These are phyloP conservation scores for Coemansia sp. DNA, from an alignment of 192 early-diverging fungal genomes.

Conservation along the genomic window DNA sequence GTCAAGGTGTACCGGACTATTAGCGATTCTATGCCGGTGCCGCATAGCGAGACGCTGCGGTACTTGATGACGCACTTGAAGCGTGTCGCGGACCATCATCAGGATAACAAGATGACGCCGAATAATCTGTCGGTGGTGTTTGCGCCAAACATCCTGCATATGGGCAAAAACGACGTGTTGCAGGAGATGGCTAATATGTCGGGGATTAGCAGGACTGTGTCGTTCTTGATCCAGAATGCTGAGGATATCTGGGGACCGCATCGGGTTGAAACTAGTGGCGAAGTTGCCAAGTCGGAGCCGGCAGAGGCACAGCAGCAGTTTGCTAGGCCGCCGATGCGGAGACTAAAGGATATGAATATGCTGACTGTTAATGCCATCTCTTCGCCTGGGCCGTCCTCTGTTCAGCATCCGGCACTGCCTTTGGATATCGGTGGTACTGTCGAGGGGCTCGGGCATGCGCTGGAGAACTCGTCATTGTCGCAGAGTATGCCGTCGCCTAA, in stretches of 20 bases:
- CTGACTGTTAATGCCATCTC: conserved; percentile 6
- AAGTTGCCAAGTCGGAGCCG: not conserved
- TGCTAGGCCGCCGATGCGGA: conserved; percentile 18
- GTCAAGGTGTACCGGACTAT: conserved; percentile 46
- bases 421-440: not conserved
- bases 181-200: conserved; percentile 73
- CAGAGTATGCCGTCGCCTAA: conserved; percentile 52
- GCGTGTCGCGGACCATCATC: conserved; percentile 59
- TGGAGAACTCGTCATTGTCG: conserved; percentile 29
- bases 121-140: conserved; percentile 95
- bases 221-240: conserved; percentile 65
- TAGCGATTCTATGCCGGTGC: conserved; percentile 58
- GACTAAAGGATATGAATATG: conserved; percentile 15
- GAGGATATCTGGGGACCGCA: conserved; percentile 47
- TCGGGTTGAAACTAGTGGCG: conserved; percentile 2
- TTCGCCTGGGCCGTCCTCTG: not conserved
- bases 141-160: conserved; percentile 81
- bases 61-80: conserved; percentile 65
- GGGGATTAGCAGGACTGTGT: conserved; percentile 68
- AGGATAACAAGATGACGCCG: conserved; percentile 84
- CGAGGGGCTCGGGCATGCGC: not conserved
- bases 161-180: conserved; percentile 54
- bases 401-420: not conserved
- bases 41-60: conserved; percentile 63
- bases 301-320: not conserved